Evolutionary conservation across 2,329 filamentous ascomycete genomes (phyloP).

Genomic region (Aspergillus pseudoglaucus): DNA sequence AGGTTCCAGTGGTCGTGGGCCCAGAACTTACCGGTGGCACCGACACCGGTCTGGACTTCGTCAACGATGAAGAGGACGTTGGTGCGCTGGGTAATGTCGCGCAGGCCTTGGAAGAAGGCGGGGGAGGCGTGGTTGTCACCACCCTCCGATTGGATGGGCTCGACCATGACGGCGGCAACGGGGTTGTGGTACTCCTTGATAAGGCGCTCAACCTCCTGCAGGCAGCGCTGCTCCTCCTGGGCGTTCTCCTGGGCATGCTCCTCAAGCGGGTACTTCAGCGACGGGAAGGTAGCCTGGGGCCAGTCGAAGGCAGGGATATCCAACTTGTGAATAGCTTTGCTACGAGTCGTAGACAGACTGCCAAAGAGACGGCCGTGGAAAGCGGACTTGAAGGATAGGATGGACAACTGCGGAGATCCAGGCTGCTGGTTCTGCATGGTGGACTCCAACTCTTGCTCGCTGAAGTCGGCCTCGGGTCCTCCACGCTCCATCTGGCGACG

Average conservation of each 20-base stretch:
- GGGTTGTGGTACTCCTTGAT: constrained; percentile 73
- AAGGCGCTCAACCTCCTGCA: constrained; percentile 75
- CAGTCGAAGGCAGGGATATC: constrained; percentile 94
- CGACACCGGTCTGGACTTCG: constrained; percentile 89
- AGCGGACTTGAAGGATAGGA: constrained; percentile 78
- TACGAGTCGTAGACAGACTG: constrained; percentile 78
- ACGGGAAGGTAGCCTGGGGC: constrained; percentile 82
- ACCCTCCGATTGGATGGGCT: constrained; percentile 89
- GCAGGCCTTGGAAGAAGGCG: constrained; percentile 77
- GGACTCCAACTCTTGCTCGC: constrained; percentile 64
- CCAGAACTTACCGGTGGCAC: constrained; percentile 92
- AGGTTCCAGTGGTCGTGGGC: constrained; percentile 94
- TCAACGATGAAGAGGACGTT: constrained; percentile 83
- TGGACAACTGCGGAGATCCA: constrained; percentile 71
- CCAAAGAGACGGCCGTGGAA: constrained; percentile 92
- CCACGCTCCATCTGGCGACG: constrained; percentile 74
- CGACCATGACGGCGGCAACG: constrained; percentile 74
- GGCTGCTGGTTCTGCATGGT: constrained; percentile 77
- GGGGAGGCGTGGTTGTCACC: constrained; percentile 91
- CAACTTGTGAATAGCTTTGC: constrained; percentile 90
- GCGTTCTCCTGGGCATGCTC: constrained; percentile 73
- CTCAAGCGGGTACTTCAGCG: constrained; percentile 79
- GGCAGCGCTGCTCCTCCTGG: constrained; percentile 70
- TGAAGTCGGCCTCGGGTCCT: constrained; percentile 70
- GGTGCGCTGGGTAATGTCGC: constrained; percentile 61